phyloP scores from a whole-genome alignment of 352 stramenopile species.

The Aphanomyces cochlioides region DNA sequence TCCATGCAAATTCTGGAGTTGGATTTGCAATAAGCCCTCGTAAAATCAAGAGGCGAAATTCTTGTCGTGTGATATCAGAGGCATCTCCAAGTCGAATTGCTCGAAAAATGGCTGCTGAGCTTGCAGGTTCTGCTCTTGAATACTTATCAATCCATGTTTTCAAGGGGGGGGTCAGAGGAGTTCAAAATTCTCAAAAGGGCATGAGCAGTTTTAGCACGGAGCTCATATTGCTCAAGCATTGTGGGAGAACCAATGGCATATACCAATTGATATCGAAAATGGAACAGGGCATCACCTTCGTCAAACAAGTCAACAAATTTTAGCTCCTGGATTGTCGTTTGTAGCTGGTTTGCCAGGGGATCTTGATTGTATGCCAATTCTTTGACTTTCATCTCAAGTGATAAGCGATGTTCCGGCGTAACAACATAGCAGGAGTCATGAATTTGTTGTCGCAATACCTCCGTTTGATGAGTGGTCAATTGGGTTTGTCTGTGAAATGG shows the following conservation, averaged over 20 bases:
- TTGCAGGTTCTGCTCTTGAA: not conserved
- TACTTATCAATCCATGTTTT: not conserved
- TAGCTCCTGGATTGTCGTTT: slow-evolving; percentile 44
- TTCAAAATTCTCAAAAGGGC: slow-evolving; percentile 45
- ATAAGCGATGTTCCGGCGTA: slow-evolving; percentile 83
- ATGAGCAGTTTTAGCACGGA: slow-evolving; percentile 59
- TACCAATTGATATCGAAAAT: slow-evolving; percentile 85
- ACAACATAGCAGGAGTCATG: slow-evolving; percentile 61
- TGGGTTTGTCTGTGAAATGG: slow-evolving; percentile 66
- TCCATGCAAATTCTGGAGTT: slow-evolving; percentile 64
- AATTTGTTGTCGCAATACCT: slow-evolving; percentile 40
- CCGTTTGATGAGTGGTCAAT: slow-evolving; percentile 34
- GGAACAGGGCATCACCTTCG: slow-evolving; percentile 82
- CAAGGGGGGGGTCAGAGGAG: slow-evolving; percentile 37
- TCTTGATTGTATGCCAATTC: slow-evolving; percentile 40
- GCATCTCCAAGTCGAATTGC: not conserved
- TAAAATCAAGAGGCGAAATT: not conserved
- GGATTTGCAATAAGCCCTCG: slow-evolving; percentile 48
- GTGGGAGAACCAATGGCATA: slow-evolving; percentile 67
- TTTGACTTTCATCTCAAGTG: slow-evolving; percentile 77
- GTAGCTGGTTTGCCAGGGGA: slow-evolving; percentile 23
- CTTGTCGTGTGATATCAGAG: not conserved
- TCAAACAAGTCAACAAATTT: slow-evolving; percentile 81
- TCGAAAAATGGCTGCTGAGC: not conserved
- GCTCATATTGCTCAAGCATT: slow-evolving; percentile 44